These are phyloP conservation scores for Myriosclerotinia duriaeana DNA, from an alignment of 2,329 filamentous ascomycete genomes.

Conservation along the genomic window DNA sequence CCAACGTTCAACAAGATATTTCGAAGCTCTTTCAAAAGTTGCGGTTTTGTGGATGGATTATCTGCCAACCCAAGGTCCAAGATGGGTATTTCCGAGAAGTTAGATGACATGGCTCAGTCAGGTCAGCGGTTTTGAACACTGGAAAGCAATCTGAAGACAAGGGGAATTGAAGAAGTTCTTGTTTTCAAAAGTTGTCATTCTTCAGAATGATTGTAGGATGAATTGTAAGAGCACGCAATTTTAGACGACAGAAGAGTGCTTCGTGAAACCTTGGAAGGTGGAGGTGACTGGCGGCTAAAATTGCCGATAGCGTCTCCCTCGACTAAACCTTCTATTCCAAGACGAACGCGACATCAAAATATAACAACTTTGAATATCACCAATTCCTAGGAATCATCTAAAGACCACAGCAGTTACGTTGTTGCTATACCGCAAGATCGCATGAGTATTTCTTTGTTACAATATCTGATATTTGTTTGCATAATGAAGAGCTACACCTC, in stretches of 20 bases:
- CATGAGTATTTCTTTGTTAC: background rate
- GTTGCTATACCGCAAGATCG: no score
- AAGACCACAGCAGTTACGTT: no score
- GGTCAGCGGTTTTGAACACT: background rate
- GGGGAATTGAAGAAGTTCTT: background rate
- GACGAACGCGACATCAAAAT: background rate
- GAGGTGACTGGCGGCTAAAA: background rate
- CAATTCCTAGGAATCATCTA: background rate
- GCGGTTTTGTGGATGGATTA: slow-evolving; percentile 10
- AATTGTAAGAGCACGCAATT: background rate
- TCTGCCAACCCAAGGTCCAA: slow-evolving; percentile 12
- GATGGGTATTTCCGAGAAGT: slow-evolving; percentile 18
- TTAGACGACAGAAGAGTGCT: background rate
- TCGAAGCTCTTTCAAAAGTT: slow-evolving; percentile 16
- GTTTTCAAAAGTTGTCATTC: background rate
- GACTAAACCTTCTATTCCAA: slow-evolving; percentile 1
- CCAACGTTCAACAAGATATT: slow-evolving; percentile 18
- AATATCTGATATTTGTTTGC: no score
- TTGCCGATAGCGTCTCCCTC: background rate
- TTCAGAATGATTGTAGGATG: background rate
- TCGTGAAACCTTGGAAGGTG: background rate
- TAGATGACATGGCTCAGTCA: slow-evolving; percentile 13
- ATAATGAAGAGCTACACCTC: background rate
- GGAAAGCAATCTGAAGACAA: background rate
- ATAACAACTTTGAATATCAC: background rate